phyloP scores from a whole-genome alignment of 2,329 filamentous ascomycete genomes.

The Diaporthe ilicicola region DNA sequence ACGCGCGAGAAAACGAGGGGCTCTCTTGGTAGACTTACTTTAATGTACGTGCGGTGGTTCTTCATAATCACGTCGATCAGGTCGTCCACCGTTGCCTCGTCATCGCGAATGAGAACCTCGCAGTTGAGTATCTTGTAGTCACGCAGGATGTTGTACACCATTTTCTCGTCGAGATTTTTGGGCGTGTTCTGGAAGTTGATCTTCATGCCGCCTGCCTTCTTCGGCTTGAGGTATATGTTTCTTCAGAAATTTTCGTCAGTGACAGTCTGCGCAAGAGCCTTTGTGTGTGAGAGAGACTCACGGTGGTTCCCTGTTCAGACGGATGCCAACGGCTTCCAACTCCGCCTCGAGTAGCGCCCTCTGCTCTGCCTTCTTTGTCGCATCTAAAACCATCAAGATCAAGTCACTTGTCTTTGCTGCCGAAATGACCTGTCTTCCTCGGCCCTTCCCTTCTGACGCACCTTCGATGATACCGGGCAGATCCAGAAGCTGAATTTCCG shows the following conservation, averaged over 20 bases:
- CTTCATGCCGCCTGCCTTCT: constrained; percentile 98
- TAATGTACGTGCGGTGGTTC: constrained; percentile 97
- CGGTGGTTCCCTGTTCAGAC: constrained; percentile 91
- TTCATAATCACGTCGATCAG: constrained; percentile 99
- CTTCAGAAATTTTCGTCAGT: constrained; percentile 50
- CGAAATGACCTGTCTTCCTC: constrained; percentile 95
- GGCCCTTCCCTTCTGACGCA: constrained; percentile 92
- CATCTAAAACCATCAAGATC: constrained; percentile 96
- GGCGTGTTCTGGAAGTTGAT: constrained; percentile 93
- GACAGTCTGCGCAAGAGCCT: neutral
- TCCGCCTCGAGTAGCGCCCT: constrained; percentile 89
- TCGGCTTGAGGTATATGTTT: constrained; percentile 96
- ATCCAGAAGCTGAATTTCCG: constrained; percentile 98
- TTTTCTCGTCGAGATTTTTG: constrained; percentile 94
- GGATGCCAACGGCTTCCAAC: constrained; percentile 92
- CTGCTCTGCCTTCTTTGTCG: constrained; percentile 96
- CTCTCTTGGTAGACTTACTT: constrained; percentile 37
- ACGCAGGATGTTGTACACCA: constrained; percentile 95
- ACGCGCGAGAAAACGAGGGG: too few relatives aligned
- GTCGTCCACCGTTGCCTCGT: constrained; percentile 95
- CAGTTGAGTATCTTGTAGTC: constrained; percentile 99
- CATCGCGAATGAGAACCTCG: constrained; percentile 94
- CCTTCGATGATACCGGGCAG: constrained; percentile 98
- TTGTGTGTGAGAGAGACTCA: constrained; percentile 54
- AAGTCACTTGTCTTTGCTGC: constrained; percentile 98